Evolutionary conservation across 2,329 filamentous ascomycete species (phyloP), one percentile per base, ranked within the genome.

Genomic region (Alternaria angustiovoidea): DNA sequence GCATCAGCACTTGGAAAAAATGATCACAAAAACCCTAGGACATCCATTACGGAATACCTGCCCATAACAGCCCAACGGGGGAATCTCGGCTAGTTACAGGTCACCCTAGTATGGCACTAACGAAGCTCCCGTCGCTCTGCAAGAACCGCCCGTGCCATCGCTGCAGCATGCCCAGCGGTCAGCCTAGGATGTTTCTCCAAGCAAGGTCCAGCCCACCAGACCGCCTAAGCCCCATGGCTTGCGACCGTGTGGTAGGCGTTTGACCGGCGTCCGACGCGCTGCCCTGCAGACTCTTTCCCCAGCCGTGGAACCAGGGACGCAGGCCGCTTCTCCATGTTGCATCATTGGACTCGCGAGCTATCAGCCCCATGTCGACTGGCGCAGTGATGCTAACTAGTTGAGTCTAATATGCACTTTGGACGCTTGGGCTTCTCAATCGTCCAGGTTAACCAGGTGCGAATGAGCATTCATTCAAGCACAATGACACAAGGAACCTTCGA

Each of bases 351-450:
- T 66, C 51, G 38, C 43, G 6, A 44, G 28, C 39, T 59, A 54
- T 63, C 64, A 61, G 57, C 58, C 63, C 51, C 58, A 67, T 64
- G 72, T 69, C 67, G 64, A 67, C 62, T 61, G 46, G 39, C 61
- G 62, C 66, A 68, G 65, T 66, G 62, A 64, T 57, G 65, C 61
- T 65, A 72, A 63, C 74, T 75, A 76, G 73, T 62, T 51, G 54
- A 66, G 54, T 65, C 70, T 68, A 75, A 73, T 65, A 58, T 73
- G 75, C 74, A 71, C 69, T 64, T 74, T 72, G 57, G 67, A 70
- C 72, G 66, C 72, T 76, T 75, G 71, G 73, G 68, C 66, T 55
- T 63, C 68, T 68, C 69, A 66, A 51, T 75, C 61, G 67, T 72
- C 71, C 59, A 71, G 67, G 70, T 75, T 73, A 69, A 72, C 70